phyloP scores from a whole-genome alignment of 1,139 yeast genomes.

The Kurtzmaniella quercitrusa region DNA sequence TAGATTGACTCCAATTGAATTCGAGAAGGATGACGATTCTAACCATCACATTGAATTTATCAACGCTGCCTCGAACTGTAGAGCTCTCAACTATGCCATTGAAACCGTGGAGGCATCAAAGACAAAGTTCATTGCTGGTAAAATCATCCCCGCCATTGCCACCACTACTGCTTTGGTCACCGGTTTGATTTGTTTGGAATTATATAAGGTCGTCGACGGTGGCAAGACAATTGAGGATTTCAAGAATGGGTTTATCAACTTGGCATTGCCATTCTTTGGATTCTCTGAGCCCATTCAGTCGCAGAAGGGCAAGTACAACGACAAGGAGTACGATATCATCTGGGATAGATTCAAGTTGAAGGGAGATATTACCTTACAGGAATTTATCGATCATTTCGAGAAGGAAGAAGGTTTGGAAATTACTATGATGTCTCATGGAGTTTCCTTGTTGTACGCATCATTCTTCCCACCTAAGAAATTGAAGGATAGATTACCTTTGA shows the following conservation, averaged over 20 bases:
- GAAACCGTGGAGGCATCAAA: constrained; percentile 72
- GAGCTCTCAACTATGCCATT: constrained; percentile 88
- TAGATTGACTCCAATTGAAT: constrained; percentile 81
- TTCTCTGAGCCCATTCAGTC: constrained; percentile 94
- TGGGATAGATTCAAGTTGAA: constrained; percentile 91
- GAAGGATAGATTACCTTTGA: constrained; percentile 67
- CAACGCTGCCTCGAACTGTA: constrained; percentile 92
- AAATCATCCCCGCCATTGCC: constrained; percentile 97
- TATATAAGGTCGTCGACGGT: constrained; percentile 81
- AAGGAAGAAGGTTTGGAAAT: constrained; percentile 80
- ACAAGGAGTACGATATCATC: constrained; percentile 74
- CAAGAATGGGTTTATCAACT: constrained; percentile 89
- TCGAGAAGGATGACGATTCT: constrained; percentile 95
- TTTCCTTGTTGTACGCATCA: constrained; percentile 83
- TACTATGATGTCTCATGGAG: constrained; percentile 90
- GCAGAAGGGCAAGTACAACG: constrained; percentile 76
- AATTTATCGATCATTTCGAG: constrained; percentile 72
- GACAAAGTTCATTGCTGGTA: constrained; percentile 85
- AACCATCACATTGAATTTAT: constrained; percentile 96
- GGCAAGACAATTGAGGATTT: constrained; percentile 76
- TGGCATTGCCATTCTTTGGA: constrained; percentile 95
- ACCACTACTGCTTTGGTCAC: constrained; percentile 97
- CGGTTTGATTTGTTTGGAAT: constrained; percentile 87
- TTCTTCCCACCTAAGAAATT: constrained; percentile 91
- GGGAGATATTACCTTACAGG: constrained; percentile 75